These are phyloP conservation scores for Colletotrichum cereale DNA, from an alignment of 2,329 filamentous ascomycete species.

Conservation along the genomic window DNA sequence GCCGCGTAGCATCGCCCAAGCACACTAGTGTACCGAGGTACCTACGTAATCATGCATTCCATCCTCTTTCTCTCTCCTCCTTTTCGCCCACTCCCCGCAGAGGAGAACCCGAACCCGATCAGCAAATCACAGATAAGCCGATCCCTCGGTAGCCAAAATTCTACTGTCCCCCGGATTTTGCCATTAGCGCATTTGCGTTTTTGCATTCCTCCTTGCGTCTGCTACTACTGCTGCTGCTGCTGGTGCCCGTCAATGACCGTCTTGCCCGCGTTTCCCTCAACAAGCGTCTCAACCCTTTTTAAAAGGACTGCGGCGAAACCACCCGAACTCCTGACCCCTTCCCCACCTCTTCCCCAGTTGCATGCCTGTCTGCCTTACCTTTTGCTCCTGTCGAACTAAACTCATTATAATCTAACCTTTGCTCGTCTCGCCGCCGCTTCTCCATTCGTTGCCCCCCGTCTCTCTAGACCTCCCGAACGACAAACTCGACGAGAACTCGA, in stretches of 20 bases:
- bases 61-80: not conserved
- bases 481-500: slow-evolving; percentile 2
- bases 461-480: not conserved
- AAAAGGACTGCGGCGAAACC: slow-evolving; percentile 36
- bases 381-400: slow-evolving; percentile 8
- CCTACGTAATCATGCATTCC: slow-evolving; percentile 37
- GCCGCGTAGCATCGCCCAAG: slow-evolving; percentile 1
- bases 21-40: slow-evolving; percentile 22
- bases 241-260: slow-evolving; percentile 24
- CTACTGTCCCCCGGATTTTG: slow-evolving; percentile 39
- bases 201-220: slow-evolving; percentile 18
- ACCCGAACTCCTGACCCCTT: slow-evolving; percentile 32
- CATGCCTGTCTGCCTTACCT: slow-evolving; percentile 7
- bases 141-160: slow-evolving; percentile 26
- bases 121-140: slow-evolving; percentile 40
- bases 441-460: not conserved
- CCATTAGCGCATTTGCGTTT: slow-evolving; percentile 36
- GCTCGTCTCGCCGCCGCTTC: not conserved
- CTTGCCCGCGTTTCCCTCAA: slow-evolving; percentile 31
- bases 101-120: slow-evolving; percentile 12
- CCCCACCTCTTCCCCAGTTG: not conserved
- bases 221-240: slow-evolving; percentile 8
- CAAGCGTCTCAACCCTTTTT: slow-evolving; percentile 40
- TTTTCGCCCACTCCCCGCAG: slow-evolving; percentile 21
- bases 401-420: slow-evolving; percentile 14